Evolutionary conservation across 148 eudicot species (phyloP), one percentile per base, ranked within the genome.

Genomic region (Fagopyrum homotropicum): DNA sequence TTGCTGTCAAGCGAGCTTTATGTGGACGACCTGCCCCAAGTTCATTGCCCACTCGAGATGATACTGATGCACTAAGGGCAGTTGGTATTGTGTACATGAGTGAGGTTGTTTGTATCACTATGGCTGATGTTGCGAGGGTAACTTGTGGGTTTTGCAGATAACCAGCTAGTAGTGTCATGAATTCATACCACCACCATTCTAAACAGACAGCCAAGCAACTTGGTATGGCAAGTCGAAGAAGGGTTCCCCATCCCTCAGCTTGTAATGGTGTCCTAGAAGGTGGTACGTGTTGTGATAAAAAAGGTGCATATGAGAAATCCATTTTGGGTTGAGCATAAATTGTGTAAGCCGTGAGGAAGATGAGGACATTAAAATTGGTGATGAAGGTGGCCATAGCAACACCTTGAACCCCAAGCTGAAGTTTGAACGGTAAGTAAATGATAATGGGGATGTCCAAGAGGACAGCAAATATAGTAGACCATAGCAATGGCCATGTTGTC

Each of bases 101-200:
- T 50, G 91, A 88, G 45, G 97, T 92, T 74, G 97, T 92, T 79
- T 92, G 97, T 63, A 92, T 88, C 19, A 92, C 90, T 78, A 90
- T 87, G 52, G 91, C 97, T 61, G 97, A 80, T 71, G 96, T 85
- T 29, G 97, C 96, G 15, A 92, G 90, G 12, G 93, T 77, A 49
- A 88, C 85, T 60, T 86, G 83, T 30, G 97, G 97, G 16, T 84
- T 84, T 63, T 76, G 56, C 16, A 92, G 87, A 80, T 90, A 92
- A 63, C 97, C 96, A 4, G 96, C 89, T 14, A 92, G 77, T 77
- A 92, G 84, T 68, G 93, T 92, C 97, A 92, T 90, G 74, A 92
- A 80, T 75, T 92, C 95, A 29, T 92, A 92, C 97, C 97, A 92
- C 97, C 97, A 92, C 97, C 97, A 92, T 69, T 92, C 97, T 72